Conservation (phyloP, 352 stramenopile genomes). For the Globisporangium emineosum region DNA sequence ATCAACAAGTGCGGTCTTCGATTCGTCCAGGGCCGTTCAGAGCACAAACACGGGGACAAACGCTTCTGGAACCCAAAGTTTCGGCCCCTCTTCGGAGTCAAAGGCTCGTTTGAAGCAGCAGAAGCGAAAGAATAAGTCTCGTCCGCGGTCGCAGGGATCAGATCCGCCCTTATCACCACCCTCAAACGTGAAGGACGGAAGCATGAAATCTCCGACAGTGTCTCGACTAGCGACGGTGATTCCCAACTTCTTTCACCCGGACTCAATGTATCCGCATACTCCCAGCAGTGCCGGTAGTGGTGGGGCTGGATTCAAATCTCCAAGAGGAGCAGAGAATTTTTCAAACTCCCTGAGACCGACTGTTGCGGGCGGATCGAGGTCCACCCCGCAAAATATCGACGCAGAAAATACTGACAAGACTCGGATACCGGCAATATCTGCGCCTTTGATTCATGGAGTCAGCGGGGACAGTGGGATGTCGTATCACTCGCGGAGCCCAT, state of each 20-base stretch:
- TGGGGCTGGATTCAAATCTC: constrained; percentile 4
- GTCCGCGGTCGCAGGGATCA: constrained; percentile 16
- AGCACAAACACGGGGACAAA: neutral
- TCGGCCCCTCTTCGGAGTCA: neutral
- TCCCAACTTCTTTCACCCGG: constrained; percentile 45
- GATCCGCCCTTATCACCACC: constrained; percentile 10
- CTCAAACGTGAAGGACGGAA: constrained; percentile 3
- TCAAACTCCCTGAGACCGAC: neutral
- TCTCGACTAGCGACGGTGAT: constrained; percentile 22
- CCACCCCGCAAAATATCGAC: constrained; percentile 1
- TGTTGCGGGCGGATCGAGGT: neutral
- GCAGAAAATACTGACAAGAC: neutral
- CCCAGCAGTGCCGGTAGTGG: neutral
- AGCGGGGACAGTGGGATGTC: constrained; percentile 16
- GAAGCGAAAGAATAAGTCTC: constrained; percentile 12
- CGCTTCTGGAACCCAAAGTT: constrained; percentile 1
- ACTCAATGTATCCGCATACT: constrained; percentile 13
- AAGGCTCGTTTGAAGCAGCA: constrained; percentile 13
- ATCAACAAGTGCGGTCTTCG: constrained; percentile 1
- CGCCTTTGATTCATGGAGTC: constrained; percentile 19
- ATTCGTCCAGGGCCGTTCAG: constrained; percentile 1
- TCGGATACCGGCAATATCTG: constrained; percentile 8
- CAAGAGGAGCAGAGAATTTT: neutral
- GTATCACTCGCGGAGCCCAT: constrained; percentile 29
- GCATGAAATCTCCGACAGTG: constrained; percentile 16